These are phyloP conservation scores for Malassezia japonica DNA, from an alignment of 1,284 basidiomycete genomes.

Conservation along the genomic window DNA sequence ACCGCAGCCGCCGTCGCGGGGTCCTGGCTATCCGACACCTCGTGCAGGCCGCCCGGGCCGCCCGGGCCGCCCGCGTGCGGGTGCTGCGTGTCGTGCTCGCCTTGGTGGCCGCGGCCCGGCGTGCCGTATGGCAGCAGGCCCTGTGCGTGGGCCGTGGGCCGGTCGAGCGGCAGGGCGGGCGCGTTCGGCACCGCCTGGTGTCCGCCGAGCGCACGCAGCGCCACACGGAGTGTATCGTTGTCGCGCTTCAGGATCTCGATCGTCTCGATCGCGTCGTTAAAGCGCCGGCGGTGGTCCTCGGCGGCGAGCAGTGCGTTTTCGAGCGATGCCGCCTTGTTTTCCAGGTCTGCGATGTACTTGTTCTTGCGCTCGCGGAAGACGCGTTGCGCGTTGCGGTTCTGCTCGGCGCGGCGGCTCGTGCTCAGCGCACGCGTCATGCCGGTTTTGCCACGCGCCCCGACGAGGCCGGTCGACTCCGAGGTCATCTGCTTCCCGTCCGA, in stretches of 20 bases:
- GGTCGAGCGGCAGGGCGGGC: slow-evolving; percentile 17
- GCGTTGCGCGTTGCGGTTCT: slow-evolving; percentile 26
- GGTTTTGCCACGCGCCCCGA: slow-evolving; percentile 18
- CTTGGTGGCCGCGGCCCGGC: slow-evolving; percentile 4
- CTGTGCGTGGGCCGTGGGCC: slow-evolving; percentile 5
- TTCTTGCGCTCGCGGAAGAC: slow-evolving; percentile 26
- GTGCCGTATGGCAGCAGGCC: slow-evolving; percentile 8
- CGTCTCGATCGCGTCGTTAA: slow-evolving; percentile 29
- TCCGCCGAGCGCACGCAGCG: slow-evolving; percentile 31
- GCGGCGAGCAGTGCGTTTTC: slow-evolving; percentile 29
- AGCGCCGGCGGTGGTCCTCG: slow-evolving; percentile 27
- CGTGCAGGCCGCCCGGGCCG: slow-evolving; percentile 3
- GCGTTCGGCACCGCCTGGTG: slow-evolving; percentile 17
- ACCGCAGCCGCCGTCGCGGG: slow-evolving; percentile 16
- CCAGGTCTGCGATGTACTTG: slow-evolving; percentile 18
- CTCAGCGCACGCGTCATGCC: slow-evolving; percentile 25
- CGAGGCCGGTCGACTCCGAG: slow-evolving; percentile 16
- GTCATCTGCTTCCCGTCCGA: slow-evolving; percentile 9
- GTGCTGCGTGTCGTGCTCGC: slow-evolving; percentile 11
- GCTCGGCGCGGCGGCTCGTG: slow-evolving; percentile 34
- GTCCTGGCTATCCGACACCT: slow-evolving; percentile 13
- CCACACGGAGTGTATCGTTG: slow-evolving; percentile 33
- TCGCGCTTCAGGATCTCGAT: slow-evolving; percentile 35
- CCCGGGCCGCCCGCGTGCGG: background rate
- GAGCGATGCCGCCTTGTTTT: slow-evolving; percentile 14